Evolutionary conservation across 2,329 filamentous ascomycete genomes (phyloP).

Genomic region (Shiraia sp.): DNA sequence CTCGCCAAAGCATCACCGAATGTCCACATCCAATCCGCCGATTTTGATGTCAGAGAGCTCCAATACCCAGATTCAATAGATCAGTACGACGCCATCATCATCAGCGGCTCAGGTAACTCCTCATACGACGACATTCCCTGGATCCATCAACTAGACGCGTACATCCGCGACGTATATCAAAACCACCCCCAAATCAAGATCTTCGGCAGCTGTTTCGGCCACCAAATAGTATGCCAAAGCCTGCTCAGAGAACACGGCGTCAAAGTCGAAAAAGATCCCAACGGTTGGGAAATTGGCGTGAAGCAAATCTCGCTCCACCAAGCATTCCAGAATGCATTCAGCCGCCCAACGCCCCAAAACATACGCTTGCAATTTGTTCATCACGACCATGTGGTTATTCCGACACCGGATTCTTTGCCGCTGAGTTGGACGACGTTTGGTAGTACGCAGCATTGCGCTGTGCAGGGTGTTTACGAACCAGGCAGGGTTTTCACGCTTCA

Average conservation of each 20-base stretch:
- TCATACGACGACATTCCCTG: conserved; percentile 22
- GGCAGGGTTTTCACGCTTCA: conserved; percentile 48
- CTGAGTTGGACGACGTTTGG: conserved; percentile 25
- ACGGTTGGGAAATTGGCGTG: conserved; percentile 35
- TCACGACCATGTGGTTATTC: conserved; percentile 34
- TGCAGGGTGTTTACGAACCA: conserved; percentile 47
- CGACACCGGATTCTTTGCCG: conserved; percentile 17
- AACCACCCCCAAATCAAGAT: conserved; percentile 39
- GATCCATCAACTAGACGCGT: conserved; percentile 28
- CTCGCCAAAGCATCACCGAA: conserved; percentile 8
- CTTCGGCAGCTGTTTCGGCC: conserved; percentile 52
- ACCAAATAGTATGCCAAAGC: conserved; percentile 48
- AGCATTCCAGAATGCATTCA: conserved; percentile 10
- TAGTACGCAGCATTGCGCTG: conserved; percentile 36
- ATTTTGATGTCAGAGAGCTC: conserved; percentile 39
- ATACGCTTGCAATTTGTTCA: conserved; percentile 48
- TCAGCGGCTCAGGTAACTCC: conserved; percentile 43
- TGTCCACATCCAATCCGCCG: conserved; percentile 26
- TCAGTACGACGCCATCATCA: conserved; percentile 40
- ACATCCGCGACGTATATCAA: conserved; percentile 38
- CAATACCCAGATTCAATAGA: conserved; percentile 36
- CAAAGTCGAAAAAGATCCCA: conserved; percentile 27
- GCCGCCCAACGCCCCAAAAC: conserved; percentile 6
- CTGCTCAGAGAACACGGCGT: conserved; percentile 39
- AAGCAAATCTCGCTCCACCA: conserved; percentile 21